Evolutionary conservation across 83 land plant species (phyloP).

Genomic region (Isoetes engelmannii): DNA sequence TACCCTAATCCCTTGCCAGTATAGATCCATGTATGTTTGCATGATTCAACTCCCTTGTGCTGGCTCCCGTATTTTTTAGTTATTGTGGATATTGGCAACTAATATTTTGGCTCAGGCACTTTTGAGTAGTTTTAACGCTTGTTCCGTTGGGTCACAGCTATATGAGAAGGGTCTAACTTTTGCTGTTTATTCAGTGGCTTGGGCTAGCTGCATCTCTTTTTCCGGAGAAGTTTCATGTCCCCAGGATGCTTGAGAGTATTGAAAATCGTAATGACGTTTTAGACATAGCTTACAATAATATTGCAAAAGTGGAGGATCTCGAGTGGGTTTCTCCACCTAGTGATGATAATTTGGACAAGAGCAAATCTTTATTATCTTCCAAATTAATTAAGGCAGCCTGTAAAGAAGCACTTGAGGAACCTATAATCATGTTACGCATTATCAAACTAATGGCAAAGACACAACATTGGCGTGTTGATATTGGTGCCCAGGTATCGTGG

Average conservation of each 20-base stretch:
- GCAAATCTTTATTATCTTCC: background rate
- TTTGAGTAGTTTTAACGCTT: too few species aligned
- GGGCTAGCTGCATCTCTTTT: slow-evolving; percentile 30
- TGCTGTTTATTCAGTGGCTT: slow-evolving; percentile 34
- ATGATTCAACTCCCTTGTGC: too few species aligned
- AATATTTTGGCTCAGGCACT: too few species aligned
- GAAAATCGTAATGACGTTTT: slow-evolving; percentile 11
- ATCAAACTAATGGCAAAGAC: too few species aligned
- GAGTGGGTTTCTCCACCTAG: slow-evolving; percentile 16
- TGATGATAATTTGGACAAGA: background rate
- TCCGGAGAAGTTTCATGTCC: slow-evolving; percentile 32
- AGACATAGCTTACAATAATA: slow-evolving; percentile 10
- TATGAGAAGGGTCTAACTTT: background rate
- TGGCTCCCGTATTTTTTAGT: too few species aligned
- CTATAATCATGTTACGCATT: background rate
- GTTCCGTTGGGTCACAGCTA: background rate
- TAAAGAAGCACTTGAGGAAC: background rate
- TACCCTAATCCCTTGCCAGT: too few species aligned
- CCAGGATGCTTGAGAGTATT: slow-evolving; percentile 26
- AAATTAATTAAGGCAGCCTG: background rate
- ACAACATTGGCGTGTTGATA: too few species aligned
- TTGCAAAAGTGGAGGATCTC: slow-evolving; percentile 32
- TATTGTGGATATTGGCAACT: too few species aligned
- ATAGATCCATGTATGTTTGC: too few species aligned
- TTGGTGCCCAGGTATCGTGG: slow-evolving; percentile 1